Evolutionary conservation across 768 basidiomycete species (phyloP).

Genomic region (Astraeus odoratus): DNA sequence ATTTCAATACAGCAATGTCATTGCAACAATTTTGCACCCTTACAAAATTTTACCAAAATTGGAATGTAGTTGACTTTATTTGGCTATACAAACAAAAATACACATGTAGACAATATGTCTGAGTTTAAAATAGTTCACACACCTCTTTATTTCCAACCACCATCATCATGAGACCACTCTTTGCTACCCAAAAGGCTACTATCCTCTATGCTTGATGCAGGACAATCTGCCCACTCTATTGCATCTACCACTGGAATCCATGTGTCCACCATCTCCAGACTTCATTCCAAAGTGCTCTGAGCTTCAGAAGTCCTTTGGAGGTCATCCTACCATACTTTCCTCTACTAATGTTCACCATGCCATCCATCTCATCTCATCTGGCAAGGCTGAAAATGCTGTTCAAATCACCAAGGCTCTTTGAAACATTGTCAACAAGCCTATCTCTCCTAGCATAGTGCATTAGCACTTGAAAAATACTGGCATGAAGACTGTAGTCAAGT

Average conservation of each 20-base stretch:
- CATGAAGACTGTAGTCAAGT: neutral
- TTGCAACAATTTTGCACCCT: neutral
- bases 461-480: neutral
- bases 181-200: neutral
- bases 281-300: constrained; percentile 1
- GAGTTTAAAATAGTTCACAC: neutral
- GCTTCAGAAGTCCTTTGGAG: constrained; percentile 1
- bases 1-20: neutral
- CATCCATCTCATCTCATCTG: neutral
- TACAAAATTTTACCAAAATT: neutral
- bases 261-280: neutral
- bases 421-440: neutral
- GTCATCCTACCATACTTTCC: constrained; percentile 3
- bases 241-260: neutral
- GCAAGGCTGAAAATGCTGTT: neutral
- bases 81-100: neutral
- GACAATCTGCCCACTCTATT: neutral
- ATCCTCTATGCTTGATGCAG: neutral
- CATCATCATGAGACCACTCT: neutral
- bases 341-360: constrained; percentile 5
- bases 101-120: neutral
- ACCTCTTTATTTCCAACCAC: neutral
- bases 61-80: neutral
- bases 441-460: neutral
- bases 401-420: neutral